Base-by-base conservation (phyloP, 2,329 filamentous ascomycete genomes). In the Dothideomycetes sp. region DNA sequence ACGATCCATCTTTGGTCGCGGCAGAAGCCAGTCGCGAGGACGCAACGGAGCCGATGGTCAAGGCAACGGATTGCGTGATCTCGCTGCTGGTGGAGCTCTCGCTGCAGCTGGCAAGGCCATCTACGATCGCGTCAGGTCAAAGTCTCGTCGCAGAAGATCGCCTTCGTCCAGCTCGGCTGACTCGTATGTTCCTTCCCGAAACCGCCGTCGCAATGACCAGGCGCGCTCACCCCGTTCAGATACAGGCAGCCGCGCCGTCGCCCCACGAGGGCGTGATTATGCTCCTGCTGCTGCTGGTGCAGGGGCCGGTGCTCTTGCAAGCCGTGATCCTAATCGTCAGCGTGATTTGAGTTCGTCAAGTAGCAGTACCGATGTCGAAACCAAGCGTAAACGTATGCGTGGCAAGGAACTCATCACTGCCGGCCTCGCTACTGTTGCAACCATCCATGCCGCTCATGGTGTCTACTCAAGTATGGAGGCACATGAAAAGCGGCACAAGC, bases 401-500 rank as follows among this genome's bases (percentile, higher is more conserved):
- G 73, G 75, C 59, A 80, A 80, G 61, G 74, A 80, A 66, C 59
- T 80, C 53, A 56, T 82, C 48, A 80, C 77, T 49, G 73, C 76
- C 41, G 77, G 78, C 47, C 64, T 82, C 44, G 78, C 79, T 40
- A 78, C 76, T 43, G 71, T 82, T 45, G 79, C 79, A 25, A 82
- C 78, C 19, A 80, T 82, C 47, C 78, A 82, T 60, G 78, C 78
- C 17, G 78, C 75, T 11, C 77, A 82, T 56, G 72, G 69, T 46
- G 67, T 82, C 41, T 78, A 80, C 59, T 67, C 71, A 47, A 74
- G 71, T 52, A 71, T 80, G 64, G 74, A 78, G 50, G 76, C 77
- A 45, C 72, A 76, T 43, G 71, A 81, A 47, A 70, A 76, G 49
- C 68, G 78, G 34, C 68, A 69, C 53, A 69, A 72, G 51, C 63